Evolutionary conservation across 805 yeast genomes (phyloP).

Genomic region (Kodamaea neixiangensis): DNA sequence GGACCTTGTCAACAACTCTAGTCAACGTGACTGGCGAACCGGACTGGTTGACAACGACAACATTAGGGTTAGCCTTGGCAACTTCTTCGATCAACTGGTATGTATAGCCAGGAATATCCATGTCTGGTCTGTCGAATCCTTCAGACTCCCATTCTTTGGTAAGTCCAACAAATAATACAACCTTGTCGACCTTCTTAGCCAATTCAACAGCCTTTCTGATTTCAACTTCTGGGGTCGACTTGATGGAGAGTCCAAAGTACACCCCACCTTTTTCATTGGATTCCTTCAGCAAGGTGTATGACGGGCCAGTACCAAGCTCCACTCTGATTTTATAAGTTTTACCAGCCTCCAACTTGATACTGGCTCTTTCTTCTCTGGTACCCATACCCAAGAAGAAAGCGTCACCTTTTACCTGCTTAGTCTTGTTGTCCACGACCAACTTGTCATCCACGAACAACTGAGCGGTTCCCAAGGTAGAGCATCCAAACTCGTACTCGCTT

Average conservation of each 20-base stretch:
- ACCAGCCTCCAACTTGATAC: constrained; percentile 44
- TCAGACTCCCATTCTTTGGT: constrained; percentile 60
- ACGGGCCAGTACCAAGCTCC: constrained; percentile 52
- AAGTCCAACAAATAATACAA: constrained; percentile 52
- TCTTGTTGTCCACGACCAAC: constrained; percentile 56
- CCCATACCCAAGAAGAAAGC: constrained; percentile 57
- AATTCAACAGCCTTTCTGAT: constrained; percentile 45
- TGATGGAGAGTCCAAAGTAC: constrained; percentile 24
- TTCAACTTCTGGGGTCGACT: constrained; percentile 22
- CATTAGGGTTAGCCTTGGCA: constrained; percentile 48
- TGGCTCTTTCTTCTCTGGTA: constrained; percentile 49
- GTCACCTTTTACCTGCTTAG: constrained; percentile 50
- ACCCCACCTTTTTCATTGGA: constrained; percentile 25
- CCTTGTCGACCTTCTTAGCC: constrained; percentile 56
- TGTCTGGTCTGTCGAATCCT: constrained; percentile 53
- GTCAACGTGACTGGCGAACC: constrained; percentile 60
- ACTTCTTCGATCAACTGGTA: constrained; percentile 48
- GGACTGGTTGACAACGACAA: constrained; percentile 55
- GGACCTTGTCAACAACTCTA: constrained; percentile 48
- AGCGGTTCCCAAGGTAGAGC: constrained; percentile 56
- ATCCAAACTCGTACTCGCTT: constrained; percentile 54
- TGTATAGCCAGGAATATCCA: constrained; percentile 53
- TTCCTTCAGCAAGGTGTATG: constrained; percentile 26
- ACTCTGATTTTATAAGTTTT: constrained; percentile 45
- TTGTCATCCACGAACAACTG: constrained; percentile 53